Conservation (phyloP, 805 yeast genomes). For the Pichia nanzhaoensis region DNA sequence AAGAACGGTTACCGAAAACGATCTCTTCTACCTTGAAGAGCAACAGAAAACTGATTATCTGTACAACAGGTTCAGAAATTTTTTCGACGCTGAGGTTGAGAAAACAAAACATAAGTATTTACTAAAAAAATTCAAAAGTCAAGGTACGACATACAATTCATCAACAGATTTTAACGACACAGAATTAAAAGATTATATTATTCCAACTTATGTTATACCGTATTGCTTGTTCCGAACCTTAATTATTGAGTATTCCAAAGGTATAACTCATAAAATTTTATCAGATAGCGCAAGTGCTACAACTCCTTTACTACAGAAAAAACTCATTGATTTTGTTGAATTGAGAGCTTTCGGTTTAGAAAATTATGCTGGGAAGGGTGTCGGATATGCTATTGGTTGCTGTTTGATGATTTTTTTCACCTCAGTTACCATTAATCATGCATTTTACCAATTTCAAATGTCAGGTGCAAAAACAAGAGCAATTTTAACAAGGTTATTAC, state of each 20-base stretch:
- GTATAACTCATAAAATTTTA: conserved; percentile 35
- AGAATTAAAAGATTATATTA: conserved; percentile 19
- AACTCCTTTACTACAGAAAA: conserved; percentile 61
- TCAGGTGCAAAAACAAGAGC: conserved; percentile 70
- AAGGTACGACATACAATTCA: conserved; percentile 19
- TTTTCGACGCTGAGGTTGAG: conserved; percentile 29
- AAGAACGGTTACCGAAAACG: conserved; percentile 61
- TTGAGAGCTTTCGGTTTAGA: conserved; percentile 37
- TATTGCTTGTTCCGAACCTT: conserved; percentile 44
- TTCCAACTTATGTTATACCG: conserved; percentile 22
- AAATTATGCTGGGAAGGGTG: conserved; percentile 49
- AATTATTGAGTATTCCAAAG: conserved; percentile 36
- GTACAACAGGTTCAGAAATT: conserved; percentile 31
- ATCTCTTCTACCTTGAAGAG: conserved; percentile 44
- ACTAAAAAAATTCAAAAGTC: conserved; percentile 3
- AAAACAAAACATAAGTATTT: conserved; percentile 10
- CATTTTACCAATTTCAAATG: conserved; percentile 50
- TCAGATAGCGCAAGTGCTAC: conserved; percentile 45
- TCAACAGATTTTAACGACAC: conserved; percentile 14
- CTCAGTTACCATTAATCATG: conserved; percentile 51
- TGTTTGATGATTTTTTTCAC: conserved; percentile 45
- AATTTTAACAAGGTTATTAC: conserved; percentile 57
- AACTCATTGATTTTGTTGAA: conserved; percentile 57
- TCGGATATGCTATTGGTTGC: conserved; percentile 74
- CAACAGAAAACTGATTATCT: conserved; percentile 38